Conservation (phyloP, 2,329 filamentous ascomycete genomes). For the Intubia oerlemansii region DNA sequence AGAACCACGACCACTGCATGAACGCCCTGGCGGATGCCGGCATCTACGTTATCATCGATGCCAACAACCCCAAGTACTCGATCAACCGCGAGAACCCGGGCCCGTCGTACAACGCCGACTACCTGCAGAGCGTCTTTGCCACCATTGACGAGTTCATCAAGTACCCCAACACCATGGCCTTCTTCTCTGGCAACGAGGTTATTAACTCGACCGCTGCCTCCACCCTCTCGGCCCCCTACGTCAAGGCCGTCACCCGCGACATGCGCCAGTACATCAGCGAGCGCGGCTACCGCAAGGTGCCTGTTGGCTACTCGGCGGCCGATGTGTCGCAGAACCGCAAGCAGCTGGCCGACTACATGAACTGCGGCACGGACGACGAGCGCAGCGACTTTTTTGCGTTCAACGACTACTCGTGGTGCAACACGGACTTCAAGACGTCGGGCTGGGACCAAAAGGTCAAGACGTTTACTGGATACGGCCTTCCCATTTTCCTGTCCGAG, state of each 20-base stretch:
- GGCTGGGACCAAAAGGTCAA: slow-evolving; percentile 80
- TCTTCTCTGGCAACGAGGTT: slow-evolving; percentile 68
- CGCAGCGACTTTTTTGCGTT: slow-evolving; percentile 79
- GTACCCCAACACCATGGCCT: slow-evolving; percentile 73
- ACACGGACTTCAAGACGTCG: slow-evolving; percentile 44
- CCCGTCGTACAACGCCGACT: slow-evolving; percentile 66
- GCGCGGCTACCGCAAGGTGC: slow-evolving; percentile 40
- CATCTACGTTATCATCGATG: slow-evolving; percentile 81
- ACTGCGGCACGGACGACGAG: slow-evolving; percentile 69
- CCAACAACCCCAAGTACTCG: slow-evolving; percentile 79
- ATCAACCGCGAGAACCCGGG: slow-evolving; percentile 58
- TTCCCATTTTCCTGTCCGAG: slow-evolving; percentile 88
- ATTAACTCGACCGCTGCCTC: slow-evolving; percentile 46
- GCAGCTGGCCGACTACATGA: slow-evolving; percentile 80
- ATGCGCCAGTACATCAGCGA: slow-evolving; percentile 48
- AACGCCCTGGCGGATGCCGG: slow-evolving; percentile 54
- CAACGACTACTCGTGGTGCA: slow-evolving; percentile 81
- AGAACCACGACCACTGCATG: slow-evolving; percentile 74
- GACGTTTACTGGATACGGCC: slow-evolving; percentile 68
- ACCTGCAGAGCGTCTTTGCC: slow-evolving; percentile 68
- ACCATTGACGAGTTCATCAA: slow-evolving; percentile 67
- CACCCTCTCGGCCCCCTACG: slow-evolving; percentile 45
- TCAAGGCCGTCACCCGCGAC: slow-evolving; percentile 62
- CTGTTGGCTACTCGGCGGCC: slow-evolving; percentile 58
- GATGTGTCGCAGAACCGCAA: slow-evolving; percentile 72